These are phyloP conservation scores for Dendrobium nobile DNA, from an alignment of 106 monocot species.

Conservation along the genomic window DNA sequence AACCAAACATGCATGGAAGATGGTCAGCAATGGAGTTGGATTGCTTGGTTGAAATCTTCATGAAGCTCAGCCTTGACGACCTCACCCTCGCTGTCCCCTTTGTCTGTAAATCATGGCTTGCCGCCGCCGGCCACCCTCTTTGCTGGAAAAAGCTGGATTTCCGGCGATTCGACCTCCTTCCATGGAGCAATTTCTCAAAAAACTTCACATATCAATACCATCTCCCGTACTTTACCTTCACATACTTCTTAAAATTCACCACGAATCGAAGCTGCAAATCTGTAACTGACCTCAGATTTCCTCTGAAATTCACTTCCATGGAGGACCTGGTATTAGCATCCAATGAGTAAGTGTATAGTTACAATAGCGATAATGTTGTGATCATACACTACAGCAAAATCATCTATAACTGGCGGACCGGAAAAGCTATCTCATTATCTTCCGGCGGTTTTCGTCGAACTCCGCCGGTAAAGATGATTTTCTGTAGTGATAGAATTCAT, in stretches of 20 bases:
- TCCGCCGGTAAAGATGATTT: too few relatives aligned
- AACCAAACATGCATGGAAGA: background rate
- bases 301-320: conserved; percentile 1
- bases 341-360: background rate
- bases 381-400: background rate
- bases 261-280: background rate
- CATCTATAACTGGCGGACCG: too few relatives aligned
- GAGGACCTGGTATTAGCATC: conserved; percentile 2
- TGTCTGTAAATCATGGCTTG: conserved; percentile 20
- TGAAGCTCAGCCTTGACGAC: conserved; percentile 13
- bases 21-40: conserved; percentile 20
- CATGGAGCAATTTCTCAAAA: conserved; percentile 13
- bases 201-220: background rate
- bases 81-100: conserved; percentile 9
- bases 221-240: conserved; percentile 14
- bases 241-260: conserved; percentile 6
- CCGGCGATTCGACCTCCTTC: conserved; percentile 13
- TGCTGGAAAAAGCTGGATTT: conserved; percentile 24
- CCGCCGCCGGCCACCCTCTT: conserved; percentile 2
- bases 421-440: too few relatives aligned
- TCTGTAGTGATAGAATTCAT: background rate
- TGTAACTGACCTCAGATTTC: conserved; percentile 11
- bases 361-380: background rate
- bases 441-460: too few relatives aligned
- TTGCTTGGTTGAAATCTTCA: conserved; percentile 16